These are phyloP conservation scores for Paecilomyces fulvus DNA, from an alignment of 2,329 filamentous ascomycete species.

Conservation along the genomic window DNA sequence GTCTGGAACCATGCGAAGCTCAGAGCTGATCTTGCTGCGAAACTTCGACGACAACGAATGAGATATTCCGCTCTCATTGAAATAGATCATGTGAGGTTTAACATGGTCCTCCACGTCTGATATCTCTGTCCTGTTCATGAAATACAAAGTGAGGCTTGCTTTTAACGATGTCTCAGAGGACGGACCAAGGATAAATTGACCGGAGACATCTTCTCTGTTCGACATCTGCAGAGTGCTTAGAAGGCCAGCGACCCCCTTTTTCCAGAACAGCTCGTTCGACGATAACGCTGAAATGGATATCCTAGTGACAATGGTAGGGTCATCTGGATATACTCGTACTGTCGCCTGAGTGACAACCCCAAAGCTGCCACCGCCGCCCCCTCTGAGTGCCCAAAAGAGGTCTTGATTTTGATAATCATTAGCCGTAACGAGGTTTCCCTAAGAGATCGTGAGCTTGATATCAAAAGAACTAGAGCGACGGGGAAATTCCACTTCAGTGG, in stretches of 20 bases:
- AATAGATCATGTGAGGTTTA: background rate
- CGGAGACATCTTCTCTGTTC: background rate
- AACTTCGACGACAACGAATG: conserved; percentile 30
- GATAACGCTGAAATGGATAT: no score
- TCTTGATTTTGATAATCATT: no score
- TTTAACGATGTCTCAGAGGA: background rate
- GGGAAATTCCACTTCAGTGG: no score
- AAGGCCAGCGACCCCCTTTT: background rate
- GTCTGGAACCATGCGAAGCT: conserved; percentile 1
- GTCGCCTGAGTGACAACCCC: background rate
- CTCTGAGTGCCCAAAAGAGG: no score
- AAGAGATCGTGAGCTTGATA: no score
- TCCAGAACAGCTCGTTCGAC: no score
- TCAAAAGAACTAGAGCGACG: no score
- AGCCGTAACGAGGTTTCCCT: background rate
- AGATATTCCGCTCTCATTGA: conserved; percentile 27
- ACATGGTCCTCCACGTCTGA: background rate
- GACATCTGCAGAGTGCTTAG: background rate
- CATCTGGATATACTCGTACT: no score
- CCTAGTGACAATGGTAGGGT: no score
- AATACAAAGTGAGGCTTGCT: conserved; percentile 1
- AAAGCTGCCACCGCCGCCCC: background rate
- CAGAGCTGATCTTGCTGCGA: background rate
- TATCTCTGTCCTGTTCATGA: background rate
- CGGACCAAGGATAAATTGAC: background rate